Evolutionary conservation across 1,139 yeast genomes (phyloP), one percentile per base, ranked within the genome.

Genomic region (Protomyces pachydermus): DNA sequence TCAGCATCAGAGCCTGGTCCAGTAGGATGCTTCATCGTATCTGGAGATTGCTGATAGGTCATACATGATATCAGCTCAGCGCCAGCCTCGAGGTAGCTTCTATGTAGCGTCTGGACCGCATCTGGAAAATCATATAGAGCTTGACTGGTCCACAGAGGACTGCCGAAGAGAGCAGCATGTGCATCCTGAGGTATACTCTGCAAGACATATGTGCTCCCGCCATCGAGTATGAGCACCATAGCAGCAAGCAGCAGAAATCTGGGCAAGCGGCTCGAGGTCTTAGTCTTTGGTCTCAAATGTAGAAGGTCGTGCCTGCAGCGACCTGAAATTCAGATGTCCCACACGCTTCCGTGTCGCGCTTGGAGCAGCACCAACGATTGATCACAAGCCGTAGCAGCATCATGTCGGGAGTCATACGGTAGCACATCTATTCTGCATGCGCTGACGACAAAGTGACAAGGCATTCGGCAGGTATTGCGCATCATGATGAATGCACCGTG

Each of bases 161-260:
- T 38, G 28, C 39, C 14, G 52, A 58, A 51, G 45, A 58, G 16
- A 10, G 34, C 52, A 12, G 56, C n/a, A 12, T 42, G 54, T 6
- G 51, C 18, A 14, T 25, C 45, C 32, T 28, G 42, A 1, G 51
- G 14, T 20, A 58, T 18, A 28, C 52, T 28, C 4, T 58, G 56
- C 12, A 58, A 51, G n/a, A 52, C 62, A 10, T 56, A 38, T 3
- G 62, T 58, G 42, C 62, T 58, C 34, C 62, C 62, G 16, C 62
- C 62, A 58, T 58, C 62, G 14, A 58, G 62, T 3, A 58, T 20
- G 34, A 58, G 28, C 14, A 58, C 62, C 62, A 58, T 58, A n/a
- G 42, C 39, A 14, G 6, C 14, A 37, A 37, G 9, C 16, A 9
- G 1, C 16, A 37, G 42, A 5, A 6, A 6, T 37, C 32, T 6